Evolutionary conservation across 1,139 yeast genomes (phyloP).

Genomic region (Candida glucosophila): DNA sequence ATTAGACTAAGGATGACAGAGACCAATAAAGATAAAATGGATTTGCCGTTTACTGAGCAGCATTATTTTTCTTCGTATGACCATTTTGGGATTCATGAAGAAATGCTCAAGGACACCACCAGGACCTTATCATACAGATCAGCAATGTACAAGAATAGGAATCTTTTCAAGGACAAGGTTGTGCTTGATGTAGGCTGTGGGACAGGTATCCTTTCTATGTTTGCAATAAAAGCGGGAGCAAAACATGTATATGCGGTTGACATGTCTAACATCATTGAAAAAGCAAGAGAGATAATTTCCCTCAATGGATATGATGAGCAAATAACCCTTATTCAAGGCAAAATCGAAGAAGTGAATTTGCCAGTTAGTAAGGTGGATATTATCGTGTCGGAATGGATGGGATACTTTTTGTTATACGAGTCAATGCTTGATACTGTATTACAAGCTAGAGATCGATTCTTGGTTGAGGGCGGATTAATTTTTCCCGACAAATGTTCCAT

Average conservation of each 20-base stretch:
- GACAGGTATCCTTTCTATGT: conserved; percentile 94
- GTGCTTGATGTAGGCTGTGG: conserved; percentile 99
- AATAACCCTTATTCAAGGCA: conserved; percentile 85
- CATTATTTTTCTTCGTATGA: conserved; percentile 94
- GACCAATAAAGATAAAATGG: conserved; percentile 44
- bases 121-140: conserved; percentile 89
- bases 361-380: conserved; percentile 83
- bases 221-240: conserved; percentile 98
- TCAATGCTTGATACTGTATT: conserved; percentile 97
- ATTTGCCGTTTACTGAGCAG: conserved; percentile 63
- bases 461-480: conserved; percentile 80
- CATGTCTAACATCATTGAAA: conserved; percentile 91
- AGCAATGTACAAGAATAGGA: conserved; percentile 87
- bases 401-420: conserved; percentile 90
- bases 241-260: conserved; percentile 95
- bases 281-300: conserved; percentile 81
- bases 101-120: conserved; percentile 93
- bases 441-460: conserved; percentile 86
- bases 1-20: conserved; percentile 1
- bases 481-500: conserved; percentile 94
- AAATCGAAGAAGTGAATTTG: conserved; percentile 84
- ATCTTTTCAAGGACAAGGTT: conserved; percentile 81
- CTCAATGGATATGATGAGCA: conserved; percentile 81
- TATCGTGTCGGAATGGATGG: conserved; percentile 99
- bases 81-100: conserved; percentile 97